These are phyloP conservation scores for Thelonectria rubi DNA, from an alignment of 2,329 filamentous ascomycete genomes.

Conservation along the genomic window DNA sequence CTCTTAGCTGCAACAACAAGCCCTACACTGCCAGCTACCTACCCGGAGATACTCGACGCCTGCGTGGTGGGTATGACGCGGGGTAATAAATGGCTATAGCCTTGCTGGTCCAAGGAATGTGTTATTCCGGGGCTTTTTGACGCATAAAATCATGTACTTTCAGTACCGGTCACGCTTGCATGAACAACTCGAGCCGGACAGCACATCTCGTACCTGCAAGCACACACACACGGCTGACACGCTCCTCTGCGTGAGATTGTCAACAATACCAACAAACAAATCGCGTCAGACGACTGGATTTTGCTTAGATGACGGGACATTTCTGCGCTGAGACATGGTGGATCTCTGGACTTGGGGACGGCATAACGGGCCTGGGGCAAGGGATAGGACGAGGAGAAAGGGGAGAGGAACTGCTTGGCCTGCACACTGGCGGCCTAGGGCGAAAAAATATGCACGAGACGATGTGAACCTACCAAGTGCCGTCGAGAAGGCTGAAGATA, in stretches of 20 bases:
- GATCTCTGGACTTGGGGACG: constrained; percentile 10
- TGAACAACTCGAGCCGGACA: no score
- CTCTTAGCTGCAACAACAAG: no score
- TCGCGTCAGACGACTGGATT: not conserved
- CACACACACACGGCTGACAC: not conserved
- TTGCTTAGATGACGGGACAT: not conserved
- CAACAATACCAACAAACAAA: not conserved
- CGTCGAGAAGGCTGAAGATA: not conserved
- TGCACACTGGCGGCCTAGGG: not conserved
- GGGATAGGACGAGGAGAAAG: not conserved
- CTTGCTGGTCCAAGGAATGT: no score
- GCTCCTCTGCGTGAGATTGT: not conserved
- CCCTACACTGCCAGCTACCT: no score
- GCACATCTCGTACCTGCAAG: not conserved
- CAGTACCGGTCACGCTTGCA: no score
- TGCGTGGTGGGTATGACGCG: no score
- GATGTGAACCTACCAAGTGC: not conserved
- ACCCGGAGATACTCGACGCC: no score
- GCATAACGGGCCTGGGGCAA: not conserved
- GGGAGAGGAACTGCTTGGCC: constrained; percentile 1
- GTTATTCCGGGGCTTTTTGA: no score
- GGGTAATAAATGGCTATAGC: no score
- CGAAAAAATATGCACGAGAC: constrained; percentile 3
- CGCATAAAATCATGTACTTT: no score
- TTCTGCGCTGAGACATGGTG: constrained; percentile 24